Base-by-base conservation (phyloP, 208 protist genomes). In the Jaenimonas drosophilae region DNA sequence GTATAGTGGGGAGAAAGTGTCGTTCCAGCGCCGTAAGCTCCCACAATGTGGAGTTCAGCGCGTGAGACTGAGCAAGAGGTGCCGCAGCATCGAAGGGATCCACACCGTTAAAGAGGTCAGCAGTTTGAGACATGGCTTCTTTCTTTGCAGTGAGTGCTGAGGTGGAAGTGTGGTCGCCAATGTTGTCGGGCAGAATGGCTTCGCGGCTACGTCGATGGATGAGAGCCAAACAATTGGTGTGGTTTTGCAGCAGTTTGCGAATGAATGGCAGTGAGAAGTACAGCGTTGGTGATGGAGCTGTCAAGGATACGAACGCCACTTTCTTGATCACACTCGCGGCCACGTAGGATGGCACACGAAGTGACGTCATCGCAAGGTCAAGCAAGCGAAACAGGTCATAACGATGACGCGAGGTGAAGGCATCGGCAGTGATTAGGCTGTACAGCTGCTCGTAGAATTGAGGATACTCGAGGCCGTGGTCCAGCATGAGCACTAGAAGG, bases 391-490 rank as follows among this genome's bases (percentile, higher is more conserved):
- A 95, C 5, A 95, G 58, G 36, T 84, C 70, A 62, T 87, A 86
- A 19, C 88, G 77, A 45, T 95, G 77, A 1, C 80, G 70, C n/a
- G 84, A 91, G 9, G 77, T 51, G 54, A 91, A 91, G 11, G 60
- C 62, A 51, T 90, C 79, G 1, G 84, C 49, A 1, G 77, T 88
- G 49, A 95, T 60, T 23, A 93, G 67, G 27, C 64, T 75, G 70
- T 95, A 95, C 19, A 95, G 69, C 49, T 95, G 81, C 51, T 89
- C 65, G 63, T 91, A 95, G 62, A 85, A 95, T 25, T 86, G 54
- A 3, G 88, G 88, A 45, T 93, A 93, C 68, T 95, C 83, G 9
- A 95, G 62, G 0, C 82, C 79, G 52, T 95, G 79, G 52, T 93
- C 79, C 14, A 91, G 51, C 77, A 95, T 93, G 30, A 95, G 70